Evolutionary conservation across 257 asterid genomes (phyloP), one percentile per base, ranked within the genome.

Genomic region (Salvia rosmarinus): DNA sequence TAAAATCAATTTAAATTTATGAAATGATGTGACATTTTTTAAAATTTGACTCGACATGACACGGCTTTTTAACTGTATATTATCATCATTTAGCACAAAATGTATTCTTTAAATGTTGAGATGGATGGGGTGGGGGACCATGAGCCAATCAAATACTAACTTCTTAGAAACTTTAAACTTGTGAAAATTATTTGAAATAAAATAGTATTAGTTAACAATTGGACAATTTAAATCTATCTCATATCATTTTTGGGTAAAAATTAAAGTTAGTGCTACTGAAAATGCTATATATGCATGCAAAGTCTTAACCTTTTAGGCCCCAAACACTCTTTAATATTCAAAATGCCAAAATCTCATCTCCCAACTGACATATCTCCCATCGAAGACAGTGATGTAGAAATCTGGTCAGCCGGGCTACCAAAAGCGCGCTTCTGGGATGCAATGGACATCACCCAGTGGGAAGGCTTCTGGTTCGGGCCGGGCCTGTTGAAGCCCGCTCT

Each of bases 381-480:
- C 13, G 17, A 19, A 2, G 59, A 66, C 13, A 12, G 13, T 2
- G 60, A 14, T 6, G 17, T 10, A 37, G 72, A 67, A 50, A 67
- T 16, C 14, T 17, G 9, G n/a, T 4, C 30, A 3, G 4, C 2
- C 1, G 67, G 28, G 34, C 46, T 42, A 10, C 67, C 75, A 5
- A 70, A 57, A 70, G 57, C 32, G 9, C 21, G 42, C 14, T 70
- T 23, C 25, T 21, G 64, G 67, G 75, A 70, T 2, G 54, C 55
- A n/a, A 44, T 42, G 58, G 67, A 70, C 14, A 25, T 70, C 57
- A 25, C 57, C 8, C 34, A 57, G 17, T 70, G 67, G 67, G 75
- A 70, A 9, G 75, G 75, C 42, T 56, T 43, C 11, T 70, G 75
- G 75, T 57, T 40, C 34, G 42, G 28, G 47, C 58, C 34, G n/a